Base-by-base conservation (phyloP, 106 monocot species). In the Ottelia alismoides region DNA sequence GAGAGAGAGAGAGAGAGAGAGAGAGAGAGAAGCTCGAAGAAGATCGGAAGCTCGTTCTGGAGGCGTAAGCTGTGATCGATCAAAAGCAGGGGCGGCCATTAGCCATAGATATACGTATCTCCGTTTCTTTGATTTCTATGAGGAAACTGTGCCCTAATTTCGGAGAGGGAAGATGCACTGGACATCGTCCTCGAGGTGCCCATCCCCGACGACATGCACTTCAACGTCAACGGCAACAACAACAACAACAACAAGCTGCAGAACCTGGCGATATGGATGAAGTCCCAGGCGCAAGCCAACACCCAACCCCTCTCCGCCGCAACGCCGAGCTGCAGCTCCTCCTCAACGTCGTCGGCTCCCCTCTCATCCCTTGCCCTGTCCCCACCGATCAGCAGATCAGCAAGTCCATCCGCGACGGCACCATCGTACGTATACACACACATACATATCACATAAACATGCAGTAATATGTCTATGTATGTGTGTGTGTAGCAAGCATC, bases 131-230 rank as follows among this genome's bases (percentile, higher is more conserved):
- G n/a, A n/a, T n/a, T n/a, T n/a, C n/a, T 22, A 92, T 87, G 92
- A 92, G 79, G 65, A 92, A 87, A 48, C 57, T 92, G 1, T 92
- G 87, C 31, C 77, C 79, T 6, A 87, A 92, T 51, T 32, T 79
- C 26, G 92, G n/a, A 92, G 16, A 47, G 77, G 32, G 87, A 87
- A 47, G 92, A 92, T 58, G 71, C 55, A 14, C 74, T 92, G 0
- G 92, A 92, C 58, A 92, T 77, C 46, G 80, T 92, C 2, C 64
- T 92, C 3, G 92, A 92, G 78, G 83, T 92, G 16, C 92, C 92
- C 25, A 75, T 92, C 18, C 92, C 92, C 10, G 79, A 92, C 7
- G 92, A 92, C 68, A 86, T 92, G 78, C 71, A 82, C 46, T 19
- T 69, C 47, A 31, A 22, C 49, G 25, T 18, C 1, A 66, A 65